phyloP scores from a whole-genome alignment of 257 asterid genomes.

The Orobanche coerulescens region DNA sequence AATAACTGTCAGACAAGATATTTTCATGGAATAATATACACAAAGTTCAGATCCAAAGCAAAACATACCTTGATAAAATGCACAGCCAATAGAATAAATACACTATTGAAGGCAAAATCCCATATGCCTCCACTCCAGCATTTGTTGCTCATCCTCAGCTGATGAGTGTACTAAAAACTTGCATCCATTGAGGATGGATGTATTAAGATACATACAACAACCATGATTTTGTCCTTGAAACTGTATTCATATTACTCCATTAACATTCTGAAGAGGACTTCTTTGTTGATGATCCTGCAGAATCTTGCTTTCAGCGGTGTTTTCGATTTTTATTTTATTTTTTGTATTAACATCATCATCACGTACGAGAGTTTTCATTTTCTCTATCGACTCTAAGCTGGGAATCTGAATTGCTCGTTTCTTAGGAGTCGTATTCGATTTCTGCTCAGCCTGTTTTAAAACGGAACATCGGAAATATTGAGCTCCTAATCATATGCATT shows the following conservation, averaged over 20 bases:
- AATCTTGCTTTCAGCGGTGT: constrained; percentile 31
- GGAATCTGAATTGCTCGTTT: constrained; percentile 44
- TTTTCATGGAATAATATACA: too few relatives aligned
- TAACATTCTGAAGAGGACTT: constrained; percentile 61
- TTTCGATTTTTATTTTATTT: constrained; percentile 22
- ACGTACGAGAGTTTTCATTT: constrained; percentile 40
- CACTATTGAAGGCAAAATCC: neutral
- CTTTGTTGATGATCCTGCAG: constrained; percentile 42
- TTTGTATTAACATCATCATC: constrained; percentile 23
- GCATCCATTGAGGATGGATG: neutral
- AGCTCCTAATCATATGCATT: neutral
- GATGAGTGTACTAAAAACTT: constrained; percentile 20
- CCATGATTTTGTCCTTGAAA: neutral
- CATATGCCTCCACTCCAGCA: neutral
- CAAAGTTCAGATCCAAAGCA: too few relatives aligned
- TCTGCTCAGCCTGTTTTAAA: constrained; percentile 50
- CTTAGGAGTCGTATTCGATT: constrained; percentile 45
- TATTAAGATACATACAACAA: constrained; percentile 21
- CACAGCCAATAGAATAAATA: too few relatives aligned
- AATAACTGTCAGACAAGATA: too few relatives aligned
- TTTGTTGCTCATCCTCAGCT: constrained; percentile 28
- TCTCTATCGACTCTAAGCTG: constrained; percentile 54
- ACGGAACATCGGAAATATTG: neutral
- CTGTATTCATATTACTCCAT: constrained; percentile 25
- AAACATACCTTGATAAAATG: too few relatives aligned